Evolutionary conservation across 805 yeast species (phyloP).

Genomic region (Lipomyces anomalus): DNA sequence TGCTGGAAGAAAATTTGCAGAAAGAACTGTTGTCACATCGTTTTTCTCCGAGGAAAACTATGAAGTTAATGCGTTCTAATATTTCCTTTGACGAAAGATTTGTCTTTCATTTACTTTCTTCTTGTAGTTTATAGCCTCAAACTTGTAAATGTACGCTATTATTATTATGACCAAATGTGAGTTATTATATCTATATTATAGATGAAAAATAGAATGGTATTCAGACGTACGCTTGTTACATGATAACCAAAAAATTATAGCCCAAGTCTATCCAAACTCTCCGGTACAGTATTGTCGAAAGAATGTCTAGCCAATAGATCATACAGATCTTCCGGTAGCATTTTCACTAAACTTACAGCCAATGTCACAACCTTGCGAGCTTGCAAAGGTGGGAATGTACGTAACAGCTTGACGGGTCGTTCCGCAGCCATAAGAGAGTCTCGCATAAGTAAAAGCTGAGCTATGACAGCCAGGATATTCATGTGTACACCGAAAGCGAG

Average conservation of each 20-base stretch:
- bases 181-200: background rate
- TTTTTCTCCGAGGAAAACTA: conserved; percentile 51
- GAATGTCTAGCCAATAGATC: conserved; percentile 60
- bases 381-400: conserved; percentile 66
- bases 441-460: conserved; percentile 70
- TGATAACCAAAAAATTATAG: background rate
- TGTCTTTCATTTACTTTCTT: background rate
- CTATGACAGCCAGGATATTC: conserved; percentile 77
- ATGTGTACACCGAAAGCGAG: conserved; percentile 88
- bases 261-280: conserved; percentile 3
- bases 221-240: background rate
- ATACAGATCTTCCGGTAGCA: conserved; percentile 61
- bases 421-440: conserved; percentile 50
- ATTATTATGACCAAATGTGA: background rate
- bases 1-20: conserved; percentile 63
- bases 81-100: background rate
- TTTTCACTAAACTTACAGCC: conserved; percentile 72
- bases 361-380: conserved; percentile 71
- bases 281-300: conserved; percentile 42
- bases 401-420: conserved; percentile 67
- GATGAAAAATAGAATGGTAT: background rate
- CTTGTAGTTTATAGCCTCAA: conserved; percentile 1
- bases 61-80: conserved; percentile 35
- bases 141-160: background rate
- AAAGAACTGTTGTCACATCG: conserved; percentile 61